Evolutionary conservation across 257 asterid genomes (phyloP), one percentile per base, ranked within the genome.

Genomic region (Schizonepeta tenuifolia): DNA sequence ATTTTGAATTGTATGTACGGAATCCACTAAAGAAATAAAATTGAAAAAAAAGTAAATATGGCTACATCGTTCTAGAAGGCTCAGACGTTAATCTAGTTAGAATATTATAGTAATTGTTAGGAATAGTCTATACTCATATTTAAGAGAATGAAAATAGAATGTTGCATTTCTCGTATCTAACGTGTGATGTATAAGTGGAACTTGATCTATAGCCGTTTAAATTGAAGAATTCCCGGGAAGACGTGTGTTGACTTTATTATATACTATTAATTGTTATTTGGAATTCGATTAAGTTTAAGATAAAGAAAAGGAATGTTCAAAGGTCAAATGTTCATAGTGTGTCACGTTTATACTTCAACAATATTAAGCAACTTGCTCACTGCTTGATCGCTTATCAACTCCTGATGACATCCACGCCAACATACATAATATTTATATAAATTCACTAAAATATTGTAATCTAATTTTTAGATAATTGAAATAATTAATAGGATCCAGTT

Each of bases 211-310:
- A 63, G 81, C 77, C 81, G 79, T 72, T 64, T 62, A 46, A 62
- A 62, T 72, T 80, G 84, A 80, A 76, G 79, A 67, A 76, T 44
- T 64, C 56, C 33, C 6, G 24, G 71, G 70, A 50, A 65, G 49
- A 33, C 50, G 63, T 71, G 63, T 71, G 71, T 75, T 51, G 78
- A 71, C 74, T 55, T 66, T 75, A 40, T 2, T 2, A 38, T 38
- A 38, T 7, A 7, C 0, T 7, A 6, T 1, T 38, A 38, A 7
- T 38, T 38, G 3, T 5, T 57, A 57, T 38, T 40, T 28, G 33
- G 55, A 21, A 5, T 9, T 20, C 54, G 0, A 46, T 31, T 2
- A 4, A 14, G 1, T 17, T 40, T 3, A 6, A 15, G 58, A 36
- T 22, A 50, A 60, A 10, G 7, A 35, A 60, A 70, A 54, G 73